phyloP scores from a whole-genome alignment of 2,329 filamentous ascomycete genomes.

The Clarireedia homoeocarpa region DNA sequence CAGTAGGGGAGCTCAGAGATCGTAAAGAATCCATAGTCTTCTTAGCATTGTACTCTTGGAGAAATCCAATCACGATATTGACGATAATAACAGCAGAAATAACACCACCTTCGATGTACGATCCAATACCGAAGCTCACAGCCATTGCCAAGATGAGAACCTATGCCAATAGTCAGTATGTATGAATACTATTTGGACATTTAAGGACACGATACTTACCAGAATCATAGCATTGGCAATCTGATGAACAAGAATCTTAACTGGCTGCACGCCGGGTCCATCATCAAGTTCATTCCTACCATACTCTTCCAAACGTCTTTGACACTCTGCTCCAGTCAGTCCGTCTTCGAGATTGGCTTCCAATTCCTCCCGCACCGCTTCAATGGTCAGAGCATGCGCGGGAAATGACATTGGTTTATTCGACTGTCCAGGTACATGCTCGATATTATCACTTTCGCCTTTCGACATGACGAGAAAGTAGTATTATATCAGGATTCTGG shows the following conservation, averaged over 20 bases:
- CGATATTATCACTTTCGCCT: not conserved
- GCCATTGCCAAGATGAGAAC: slow-evolving; percentile 50
- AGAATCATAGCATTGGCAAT: slow-evolving; percentile 63
- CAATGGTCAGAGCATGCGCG: slow-evolving; percentile 52
- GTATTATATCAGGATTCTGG: not conserved
- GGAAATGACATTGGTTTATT: slow-evolving; percentile 50
- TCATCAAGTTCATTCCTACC: slow-evolving; percentile 58
- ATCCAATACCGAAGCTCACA: slow-evolving; percentile 48
- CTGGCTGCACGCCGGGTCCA: slow-evolving; percentile 48
- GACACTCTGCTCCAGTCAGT: slow-evolving; percentile 46
- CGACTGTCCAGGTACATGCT: slow-evolving; percentile 36
- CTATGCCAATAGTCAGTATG: slow-evolving; percentile 25
- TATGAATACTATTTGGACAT: slow-evolving; percentile 19
- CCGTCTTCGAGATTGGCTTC: slow-evolving; percentile 49
- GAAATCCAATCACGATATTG: slow-evolving; percentile 50
- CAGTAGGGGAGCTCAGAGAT: slow-evolving; percentile 42
- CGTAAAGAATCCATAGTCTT: slow-evolving; percentile 46
- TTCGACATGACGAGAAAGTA: slow-evolving; percentile 2
- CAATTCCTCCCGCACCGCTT: slow-evolving; percentile 46
- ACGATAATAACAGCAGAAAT: slow-evolving; percentile 49
- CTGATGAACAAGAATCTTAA: slow-evolving; percentile 58
- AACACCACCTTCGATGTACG: slow-evolving; percentile 54
- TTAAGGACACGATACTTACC: slow-evolving; percentile 27
- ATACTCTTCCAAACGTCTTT: slow-evolving; percentile 45
- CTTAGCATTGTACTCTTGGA: slow-evolving; percentile 45